A percentile compares a stretch with the other conserved stretches of the same genome.
Evolutionary conservation across 345 rosid species (phyloP).

Genomic region (Sonneratia caseolaris): DNA sequence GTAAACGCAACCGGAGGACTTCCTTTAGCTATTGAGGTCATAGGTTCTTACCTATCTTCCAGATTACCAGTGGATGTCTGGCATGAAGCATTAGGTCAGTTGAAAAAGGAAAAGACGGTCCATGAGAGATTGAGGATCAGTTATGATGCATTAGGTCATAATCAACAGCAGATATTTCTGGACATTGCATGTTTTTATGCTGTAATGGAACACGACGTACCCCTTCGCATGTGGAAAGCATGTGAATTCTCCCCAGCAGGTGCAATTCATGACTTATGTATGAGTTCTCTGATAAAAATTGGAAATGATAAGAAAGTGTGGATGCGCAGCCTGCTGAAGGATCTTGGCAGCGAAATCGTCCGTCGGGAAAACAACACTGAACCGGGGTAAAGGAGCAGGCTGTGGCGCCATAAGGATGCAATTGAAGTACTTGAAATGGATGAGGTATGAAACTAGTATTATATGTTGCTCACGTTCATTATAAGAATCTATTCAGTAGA

Average conservation of each 20-base stretch:
- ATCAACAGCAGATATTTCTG: background rate
- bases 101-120: background rate
- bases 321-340: too few relatives aligned
- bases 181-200: constrained; percentile 1
- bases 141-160: background rate
- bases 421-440: background rate
- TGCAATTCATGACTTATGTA: background rate
- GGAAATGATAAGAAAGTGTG: background rate
- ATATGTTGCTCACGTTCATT: too few relatives aligned
- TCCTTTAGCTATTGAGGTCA: constrained; percentile 10
- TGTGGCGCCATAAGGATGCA: background rate
- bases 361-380: too few relatives aligned
- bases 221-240: background rate
- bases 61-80: background rate
- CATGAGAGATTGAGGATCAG: background rate
- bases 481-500: too few relatives aligned
- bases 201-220: background rate
- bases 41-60: constrained; percentile 5
- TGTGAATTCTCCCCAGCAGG: background rate
- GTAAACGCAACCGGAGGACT: constrained; percentile 9
- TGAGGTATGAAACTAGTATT: background rate
- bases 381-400: background rate
- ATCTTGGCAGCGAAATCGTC: too few relatives aligned
- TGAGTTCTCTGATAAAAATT: background rate
- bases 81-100: background rate